Evolutionary conservation across 2,329 filamentous ascomycete genomes (phyloP).

Genomic region (Colletotrichum neosansevieriae): DNA sequence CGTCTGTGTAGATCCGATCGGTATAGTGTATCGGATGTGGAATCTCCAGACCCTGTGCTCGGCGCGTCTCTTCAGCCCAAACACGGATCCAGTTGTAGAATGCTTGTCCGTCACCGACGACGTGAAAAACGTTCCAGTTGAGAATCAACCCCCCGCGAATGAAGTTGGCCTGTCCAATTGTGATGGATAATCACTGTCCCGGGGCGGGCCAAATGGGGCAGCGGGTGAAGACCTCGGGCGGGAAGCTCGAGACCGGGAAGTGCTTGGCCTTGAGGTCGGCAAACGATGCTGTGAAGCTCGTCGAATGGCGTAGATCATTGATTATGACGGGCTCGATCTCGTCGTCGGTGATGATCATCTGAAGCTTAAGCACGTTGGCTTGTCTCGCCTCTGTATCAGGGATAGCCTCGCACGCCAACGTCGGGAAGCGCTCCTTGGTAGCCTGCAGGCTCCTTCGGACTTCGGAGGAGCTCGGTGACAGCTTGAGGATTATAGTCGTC

Average conservation of each 20-base stretch:
- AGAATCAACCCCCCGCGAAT: conserved; percentile 47
- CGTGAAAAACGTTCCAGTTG: conserved; percentile 47
- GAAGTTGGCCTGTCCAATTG: conserved; percentile 48
- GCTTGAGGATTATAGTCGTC: neutral
- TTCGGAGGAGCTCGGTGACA: neutral
- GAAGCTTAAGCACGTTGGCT: conserved; percentile 48
- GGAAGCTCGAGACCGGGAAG: conserved; percentile 45
- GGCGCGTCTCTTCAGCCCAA: conserved; percentile 52
- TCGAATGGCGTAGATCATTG: conserved; percentile 45
- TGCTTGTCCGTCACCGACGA: conserved; percentile 50
- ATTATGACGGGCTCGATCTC: conserved; percentile 44
- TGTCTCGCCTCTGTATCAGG: conserved; percentile 42
- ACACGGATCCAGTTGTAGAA: conserved; percentile 49
- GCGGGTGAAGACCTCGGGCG: conserved; percentile 44
- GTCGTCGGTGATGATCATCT: conserved; percentile 43
- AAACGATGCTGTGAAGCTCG: conserved; percentile 44
- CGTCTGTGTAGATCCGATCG: conserved; percentile 46
- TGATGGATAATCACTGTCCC: conserved; percentile 40
- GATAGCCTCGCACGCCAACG: neutral
- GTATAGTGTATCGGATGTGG: conserved; percentile 44
- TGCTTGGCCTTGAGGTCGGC: conserved; percentile 44
- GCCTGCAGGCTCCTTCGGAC: neutral
- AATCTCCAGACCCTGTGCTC: conserved; percentile 45
- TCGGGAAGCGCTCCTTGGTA: neutral
- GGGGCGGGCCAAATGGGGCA: conserved; percentile 45